A percentile compares a stretch with the other conserved stretches of the same genome.
These are phyloP conservation scores for Daldinia childiae DNA, from an alignment of 495 filamentous ascomycete species.

Conservation along the genomic window DNA sequence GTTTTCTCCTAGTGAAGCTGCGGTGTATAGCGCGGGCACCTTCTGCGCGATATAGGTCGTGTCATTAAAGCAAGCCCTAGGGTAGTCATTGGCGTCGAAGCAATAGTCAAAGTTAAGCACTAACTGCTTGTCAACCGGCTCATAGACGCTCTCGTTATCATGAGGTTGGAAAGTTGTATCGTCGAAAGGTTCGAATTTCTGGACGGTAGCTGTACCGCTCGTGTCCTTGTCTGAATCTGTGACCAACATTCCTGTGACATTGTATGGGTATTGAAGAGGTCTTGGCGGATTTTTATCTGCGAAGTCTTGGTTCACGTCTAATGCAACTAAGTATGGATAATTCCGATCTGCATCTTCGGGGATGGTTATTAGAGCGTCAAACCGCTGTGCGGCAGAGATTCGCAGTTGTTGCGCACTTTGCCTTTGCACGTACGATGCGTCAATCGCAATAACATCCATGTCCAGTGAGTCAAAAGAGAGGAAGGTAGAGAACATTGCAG, in stretches of 20 bases:
- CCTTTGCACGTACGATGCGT: constrained; percentile 53
- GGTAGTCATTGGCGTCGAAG: constrained; percentile 68
- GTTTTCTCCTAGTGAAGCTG: constrained; percentile 66
- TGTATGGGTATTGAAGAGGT: constrained; percentile 46
- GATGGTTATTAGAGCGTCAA: constrained; percentile 63
- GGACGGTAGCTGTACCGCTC: constrained; percentile 57
- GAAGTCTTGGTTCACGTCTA: constrained; percentile 60
- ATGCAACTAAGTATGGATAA: constrained; percentile 63
- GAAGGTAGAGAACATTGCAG: constrained; percentile 67
- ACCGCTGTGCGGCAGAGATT: constrained; percentile 71
- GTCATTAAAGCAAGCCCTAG: constrained; percentile 79
- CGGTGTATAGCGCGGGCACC: constrained; percentile 83
- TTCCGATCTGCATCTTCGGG: constrained; percentile 56
- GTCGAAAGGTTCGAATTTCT: constrained; percentile 67
- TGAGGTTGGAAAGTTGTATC: constrained; percentile 69
- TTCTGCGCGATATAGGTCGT: constrained; percentile 76
- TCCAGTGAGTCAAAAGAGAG: constrained; percentile 72
- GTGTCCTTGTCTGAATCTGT: constrained; percentile 67
- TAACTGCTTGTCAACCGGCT: constrained; percentile 62
- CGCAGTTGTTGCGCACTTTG: constrained; percentile 50
- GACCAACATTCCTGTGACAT: constrained; percentile 68
- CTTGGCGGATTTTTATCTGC: constrained; percentile 42
- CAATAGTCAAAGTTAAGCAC: constrained; percentile 69
- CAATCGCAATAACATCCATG: constrained; percentile 66
- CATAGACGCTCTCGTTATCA: constrained; percentile 60